Evolutionary conservation across 2,329 filamentous ascomycete genomes (phyloP).

Genomic region (Aspergillus calidoustus): DNA sequence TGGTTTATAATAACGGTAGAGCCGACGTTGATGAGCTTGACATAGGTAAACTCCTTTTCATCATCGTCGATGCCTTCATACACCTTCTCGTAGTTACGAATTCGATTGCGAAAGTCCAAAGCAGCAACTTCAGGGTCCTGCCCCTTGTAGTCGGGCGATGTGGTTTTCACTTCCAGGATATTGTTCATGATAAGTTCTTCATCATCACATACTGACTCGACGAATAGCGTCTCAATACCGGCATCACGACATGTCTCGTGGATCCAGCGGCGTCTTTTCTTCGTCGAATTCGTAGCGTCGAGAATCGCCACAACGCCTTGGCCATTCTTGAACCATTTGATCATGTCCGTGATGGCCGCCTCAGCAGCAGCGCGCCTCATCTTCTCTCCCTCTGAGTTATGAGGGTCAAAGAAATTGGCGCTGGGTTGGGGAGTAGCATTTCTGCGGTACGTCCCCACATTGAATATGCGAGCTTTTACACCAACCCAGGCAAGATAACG

Average conservation of each 20-base stretch:
- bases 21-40: conserved; percentile 96
- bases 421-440: conserved; percentile 86
- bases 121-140: conserved; percentile 93
- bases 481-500: conserved; percentile 97
- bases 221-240: conserved; percentile 87
- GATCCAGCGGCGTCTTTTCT: conserved; percentile 88
- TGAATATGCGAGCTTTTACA: conserved; percentile 92
- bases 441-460: conserved; percentile 94
- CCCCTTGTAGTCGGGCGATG: conserved; percentile 90
- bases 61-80: conserved; percentile 93
- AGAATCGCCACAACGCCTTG: conserved; percentile 88
- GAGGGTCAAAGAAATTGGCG: conserved; percentile 93
- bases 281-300: conserved; percentile 96
- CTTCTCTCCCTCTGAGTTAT: conserved; percentile 87
- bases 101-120: conserved; percentile 88
- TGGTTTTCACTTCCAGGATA: conserved; percentile 96
- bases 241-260: conserved; percentile 75
- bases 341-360: conserved; percentile 90
- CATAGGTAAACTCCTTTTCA: conserved; percentile 86
- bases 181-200: conserved; percentile 98
- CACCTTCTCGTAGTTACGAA: conserved; percentile 95
- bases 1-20: conserved; percentile 97
- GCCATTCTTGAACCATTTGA: conserved; percentile 80
- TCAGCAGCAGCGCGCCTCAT: conserved; percentile 86
- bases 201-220: conserved; percentile 96